Conservation (phyloP, 768 basidiomycete species). For the Termitomyces titanicus region DNA sequence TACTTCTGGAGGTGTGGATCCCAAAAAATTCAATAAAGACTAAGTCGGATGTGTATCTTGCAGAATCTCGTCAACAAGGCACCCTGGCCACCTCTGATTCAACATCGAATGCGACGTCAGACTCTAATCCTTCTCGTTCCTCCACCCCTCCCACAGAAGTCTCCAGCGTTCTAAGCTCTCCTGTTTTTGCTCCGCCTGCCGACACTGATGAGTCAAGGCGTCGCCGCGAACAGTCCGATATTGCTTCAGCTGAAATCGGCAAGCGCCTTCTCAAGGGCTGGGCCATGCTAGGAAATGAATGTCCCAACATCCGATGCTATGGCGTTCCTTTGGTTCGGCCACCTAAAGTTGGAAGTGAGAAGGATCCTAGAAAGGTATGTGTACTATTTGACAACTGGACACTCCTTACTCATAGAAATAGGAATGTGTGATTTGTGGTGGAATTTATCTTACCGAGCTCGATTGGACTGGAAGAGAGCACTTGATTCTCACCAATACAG, state of each 20-base stretch:
- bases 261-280: constrained; percentile 75
- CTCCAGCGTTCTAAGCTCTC: constrained; percentile 57
- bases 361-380: constrained; percentile 63
- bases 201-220: constrained; percentile 64
- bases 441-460: constrained; percentile 50
- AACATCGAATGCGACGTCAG: constrained; percentile 41
- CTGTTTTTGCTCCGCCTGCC: constrained; percentile 57
- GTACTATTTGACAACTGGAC: constrained; percentile 6
- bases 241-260: constrained; percentile 77
- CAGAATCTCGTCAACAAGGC: constrained; percentile 10
- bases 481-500: constrained; percentile 28
- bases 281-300: constrained; percentile 90
- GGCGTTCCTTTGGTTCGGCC: constrained; percentile 84
- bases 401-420: constrained; percentile 22
- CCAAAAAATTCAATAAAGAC: neutral
- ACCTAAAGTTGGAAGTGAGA: constrained; percentile 56
- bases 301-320: constrained; percentile 63
- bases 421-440: constrained; percentile 79
- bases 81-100: constrained; percentile 19
- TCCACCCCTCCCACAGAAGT: constrained; percentile 81
- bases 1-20: constrained; percentile 16
- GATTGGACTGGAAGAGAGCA: constrained; percentile 48
- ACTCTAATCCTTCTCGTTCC: constrained; percentile 52
- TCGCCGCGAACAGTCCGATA: constrained; percentile 78
- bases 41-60: neutral